These are phyloP conservation scores for Epichloe amarillans DNA, from an alignment of 2,329 filamentous ascomycete genomes.

Conservation along the genomic window DNA sequence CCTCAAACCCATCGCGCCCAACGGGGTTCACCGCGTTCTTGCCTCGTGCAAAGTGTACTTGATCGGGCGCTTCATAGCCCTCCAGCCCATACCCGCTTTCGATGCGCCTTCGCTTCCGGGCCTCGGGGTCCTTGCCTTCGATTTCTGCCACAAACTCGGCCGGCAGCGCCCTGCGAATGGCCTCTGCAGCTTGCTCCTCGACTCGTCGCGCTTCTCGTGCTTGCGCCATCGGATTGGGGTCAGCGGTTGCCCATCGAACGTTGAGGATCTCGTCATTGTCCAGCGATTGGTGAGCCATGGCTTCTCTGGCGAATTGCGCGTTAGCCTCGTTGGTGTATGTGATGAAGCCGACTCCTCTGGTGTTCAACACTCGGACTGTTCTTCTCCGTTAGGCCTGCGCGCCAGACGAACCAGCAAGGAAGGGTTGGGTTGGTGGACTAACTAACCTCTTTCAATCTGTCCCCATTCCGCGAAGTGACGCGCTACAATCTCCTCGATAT, in stretches of 20 bases:
- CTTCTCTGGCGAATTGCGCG: constrained; percentile 81
- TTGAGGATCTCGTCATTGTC: constrained; percentile 91
- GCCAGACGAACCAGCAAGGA: not conserved
- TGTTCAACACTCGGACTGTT: constrained; percentile 65
- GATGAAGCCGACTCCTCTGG: constrained; percentile 82
- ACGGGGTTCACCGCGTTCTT: constrained; percentile 50
- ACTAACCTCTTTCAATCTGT: constrained; percentile 61
- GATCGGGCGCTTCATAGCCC: constrained; percentile 87
- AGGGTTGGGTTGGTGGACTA: not conserved
- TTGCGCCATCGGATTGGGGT: constrained; percentile 90
- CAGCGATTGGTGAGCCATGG: constrained; percentile 87
- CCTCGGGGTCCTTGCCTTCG: constrained; percentile 78
- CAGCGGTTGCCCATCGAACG: constrained; percentile 91
- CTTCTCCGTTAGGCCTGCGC: not conserved
- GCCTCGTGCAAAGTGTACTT: constrained; percentile 81
- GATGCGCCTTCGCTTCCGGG: constrained; percentile 75
- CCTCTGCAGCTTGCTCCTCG: constrained; percentile 93
- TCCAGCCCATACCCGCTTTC: constrained; percentile 80
- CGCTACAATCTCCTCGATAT: constrained; percentile 91
- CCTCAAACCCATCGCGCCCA: constrained; percentile 45
- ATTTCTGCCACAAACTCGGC: constrained; percentile 87
- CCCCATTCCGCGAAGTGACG: constrained; percentile 97
- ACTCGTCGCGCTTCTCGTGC: constrained; percentile 79
- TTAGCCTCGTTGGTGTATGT: constrained; percentile 89
- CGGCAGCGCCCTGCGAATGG: constrained; percentile 74